These are phyloP conservation scores for Phytophthora pistaciae DNA, from an alignment of 352 stramenopile genomes.

Conservation along the genomic window DNA sequence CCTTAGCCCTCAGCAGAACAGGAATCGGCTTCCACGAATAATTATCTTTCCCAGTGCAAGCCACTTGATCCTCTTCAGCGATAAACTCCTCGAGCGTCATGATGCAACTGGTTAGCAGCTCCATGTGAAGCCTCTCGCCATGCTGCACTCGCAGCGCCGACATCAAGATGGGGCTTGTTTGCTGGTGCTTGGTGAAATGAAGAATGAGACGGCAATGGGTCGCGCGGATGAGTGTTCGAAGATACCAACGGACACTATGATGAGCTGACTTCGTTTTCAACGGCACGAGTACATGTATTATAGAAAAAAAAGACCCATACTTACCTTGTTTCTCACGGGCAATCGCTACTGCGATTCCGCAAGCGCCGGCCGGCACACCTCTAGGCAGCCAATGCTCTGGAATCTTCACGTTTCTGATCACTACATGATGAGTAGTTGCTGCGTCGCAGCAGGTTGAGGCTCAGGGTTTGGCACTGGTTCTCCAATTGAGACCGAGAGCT, in stretches of 20 bases:
- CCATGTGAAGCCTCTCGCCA: not conserved
- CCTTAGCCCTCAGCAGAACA: not conserved
- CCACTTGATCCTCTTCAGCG: not conserved
- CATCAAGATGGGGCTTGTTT: too few relatives aligned
- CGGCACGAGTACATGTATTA: not conserved
- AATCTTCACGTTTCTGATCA: not conserved
- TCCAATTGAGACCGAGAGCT: not conserved
- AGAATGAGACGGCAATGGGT: not conserved
- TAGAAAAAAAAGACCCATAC: not conserved
- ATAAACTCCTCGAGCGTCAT: not conserved
- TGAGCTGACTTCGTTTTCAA: not conserved
- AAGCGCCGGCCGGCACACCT: not conserved
- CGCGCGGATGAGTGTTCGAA: not conserved
- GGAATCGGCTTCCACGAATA: not conserved
- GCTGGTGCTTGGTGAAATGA: not conserved
- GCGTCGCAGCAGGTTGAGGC: not conserved
- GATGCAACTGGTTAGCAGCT: not conserved
- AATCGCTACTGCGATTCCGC: not conserved
- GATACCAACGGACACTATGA: slow-evolving; percentile 1
- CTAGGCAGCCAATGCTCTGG: not conserved
- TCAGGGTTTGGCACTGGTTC: slow-evolving; percentile 1
- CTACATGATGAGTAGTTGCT: not conserved
- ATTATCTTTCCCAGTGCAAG: not conserved
- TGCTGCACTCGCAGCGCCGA: not conserved
- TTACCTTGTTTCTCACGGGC: not conserved